A percentile compares a stretch with the other conserved stretches of the same genome.
These are phyloP conservation scores for Hura crepitans DNA, from an alignment of 441 rosid species.

Conservation along the genomic window DNA sequence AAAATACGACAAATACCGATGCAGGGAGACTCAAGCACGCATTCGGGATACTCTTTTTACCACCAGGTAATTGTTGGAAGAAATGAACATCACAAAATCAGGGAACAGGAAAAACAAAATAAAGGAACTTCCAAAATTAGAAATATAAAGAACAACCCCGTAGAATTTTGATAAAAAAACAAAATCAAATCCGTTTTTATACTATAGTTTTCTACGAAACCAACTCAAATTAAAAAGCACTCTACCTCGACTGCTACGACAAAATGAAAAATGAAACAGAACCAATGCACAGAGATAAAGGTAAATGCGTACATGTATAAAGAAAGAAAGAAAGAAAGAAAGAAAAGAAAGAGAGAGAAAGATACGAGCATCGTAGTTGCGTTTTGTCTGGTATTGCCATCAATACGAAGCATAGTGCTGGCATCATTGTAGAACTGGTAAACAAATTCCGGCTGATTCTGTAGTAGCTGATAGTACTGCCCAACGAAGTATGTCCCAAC, in stretches of 20 bases:
- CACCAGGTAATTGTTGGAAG: neutral
- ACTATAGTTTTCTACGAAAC: neutral
- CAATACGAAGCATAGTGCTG: constrained; percentile 81
- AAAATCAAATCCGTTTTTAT: neutral
- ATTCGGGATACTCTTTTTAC: neutral
- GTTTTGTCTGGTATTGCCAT: constrained; percentile 51
- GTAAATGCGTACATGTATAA: neutral
- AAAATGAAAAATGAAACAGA: neutral
- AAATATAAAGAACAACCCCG: neutral
- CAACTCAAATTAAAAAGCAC: neutral
- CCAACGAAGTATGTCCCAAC: constrained; percentile 85
- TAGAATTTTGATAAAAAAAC: neutral
- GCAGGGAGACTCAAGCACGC: neutral
- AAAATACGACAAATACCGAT: too few relatives aligned
- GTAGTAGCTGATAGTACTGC: constrained; percentile 75
- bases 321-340: neutral
- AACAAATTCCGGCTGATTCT: constrained; percentile 69
- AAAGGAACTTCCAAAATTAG: neutral
- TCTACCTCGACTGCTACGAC: too few relatives aligned
- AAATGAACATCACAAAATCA: neutral
- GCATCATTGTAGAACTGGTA: constrained; percentile 74
- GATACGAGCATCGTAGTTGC: constrained; percentile 64
- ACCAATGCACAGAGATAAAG: neutral
- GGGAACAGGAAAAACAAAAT: neutral
- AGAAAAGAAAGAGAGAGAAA: constrained; percentile 20